phyloP scores from a whole-genome alignment of 106 monocot species.

The Narthecium ossifragum region DNA sequence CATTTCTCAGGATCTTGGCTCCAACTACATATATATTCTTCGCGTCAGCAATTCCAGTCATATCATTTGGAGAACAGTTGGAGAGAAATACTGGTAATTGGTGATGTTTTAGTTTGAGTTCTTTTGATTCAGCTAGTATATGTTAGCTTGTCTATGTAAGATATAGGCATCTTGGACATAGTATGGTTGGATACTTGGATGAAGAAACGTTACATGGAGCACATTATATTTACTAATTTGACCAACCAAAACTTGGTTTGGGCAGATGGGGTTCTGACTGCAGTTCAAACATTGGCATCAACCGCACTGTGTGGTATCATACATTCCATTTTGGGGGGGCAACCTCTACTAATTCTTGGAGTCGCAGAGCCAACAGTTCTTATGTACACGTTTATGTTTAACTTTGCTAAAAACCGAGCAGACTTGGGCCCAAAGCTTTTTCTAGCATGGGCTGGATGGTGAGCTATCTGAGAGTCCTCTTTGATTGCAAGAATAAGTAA shows the following conservation, averaged over 20 bases:
- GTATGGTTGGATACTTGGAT: too few species aligned
- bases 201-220: too few species aligned
- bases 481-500: background rate
- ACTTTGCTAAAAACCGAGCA: slow-evolving; percentile 57
- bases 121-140: too few species aligned
- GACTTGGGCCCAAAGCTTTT: slow-evolving; percentile 68
- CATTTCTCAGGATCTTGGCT: slow-evolving; percentile 31
- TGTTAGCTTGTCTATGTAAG: too few species aligned
- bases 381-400: slow-evolving; percentile 91
- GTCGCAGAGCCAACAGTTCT: slow-evolving; percentile 87
- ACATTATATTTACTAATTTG: background rate
- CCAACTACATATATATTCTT: slow-evolving; percentile 77
- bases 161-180: too few species aligned
- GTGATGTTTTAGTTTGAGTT: too few species aligned
- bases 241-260: background rate
- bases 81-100: slow-evolving; percentile 65
- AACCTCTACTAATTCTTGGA: slow-evolving; percentile 73
- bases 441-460: slow-evolving; percentile 90
- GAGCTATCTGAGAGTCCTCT: slow-evolving; percentile 1
- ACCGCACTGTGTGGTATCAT: slow-evolving; percentile 74
- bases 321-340: slow-evolving; percentile 78
- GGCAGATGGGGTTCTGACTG: slow-evolving; percentile 66
- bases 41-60: slow-evolving; percentile 87
- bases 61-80: slow-evolving; percentile 84
- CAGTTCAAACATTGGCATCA: slow-evolving; percentile 81